Percentiles rank a stretch among this genome's conserved stretches.
Evolutionary conservation across 257 asterid species (phyloP).

Genomic region (Nicotiana otophora): DNA sequence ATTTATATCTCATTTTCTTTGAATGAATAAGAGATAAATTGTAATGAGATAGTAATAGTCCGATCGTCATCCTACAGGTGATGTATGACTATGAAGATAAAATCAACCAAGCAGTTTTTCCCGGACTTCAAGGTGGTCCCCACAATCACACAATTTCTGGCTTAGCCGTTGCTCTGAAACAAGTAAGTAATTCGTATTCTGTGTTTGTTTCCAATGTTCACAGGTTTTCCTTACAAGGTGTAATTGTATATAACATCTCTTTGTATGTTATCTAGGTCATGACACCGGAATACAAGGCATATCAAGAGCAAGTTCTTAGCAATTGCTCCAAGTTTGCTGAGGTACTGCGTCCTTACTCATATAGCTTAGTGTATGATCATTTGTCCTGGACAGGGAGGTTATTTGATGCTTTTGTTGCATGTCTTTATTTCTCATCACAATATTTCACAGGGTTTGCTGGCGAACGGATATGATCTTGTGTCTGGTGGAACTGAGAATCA

Average conservation of each 20-base stretch:
- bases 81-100: slow-evolving; percentile 85
- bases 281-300: slow-evolving; percentile 88
- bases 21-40: neutral
- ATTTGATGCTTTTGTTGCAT: neutral
- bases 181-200: slow-evolving; percentile 62
- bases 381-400: neutral
- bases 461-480: slow-evolving; percentile 69
- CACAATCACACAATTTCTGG: slow-evolving; percentile 97
- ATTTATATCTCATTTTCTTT: neutral
- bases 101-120: slow-evolving; percentile 96
- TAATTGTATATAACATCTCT: slow-evolving; percentile 1
- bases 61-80: slow-evolving; percentile 44
- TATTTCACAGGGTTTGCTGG: slow-evolving; percentile 58
- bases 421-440: neutral
- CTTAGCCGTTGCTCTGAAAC: slow-evolving; percentile 92
- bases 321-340: slow-evolving; percentile 89
- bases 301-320: slow-evolving; percentile 86
- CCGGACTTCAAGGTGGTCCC: slow-evolving; percentile 99
- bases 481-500: slow-evolving; percentile 99
- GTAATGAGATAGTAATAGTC: neutral
- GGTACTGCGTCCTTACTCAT: slow-evolving; percentile 33
- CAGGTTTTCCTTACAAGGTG: neutral
- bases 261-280: slow-evolving; percentile 49
- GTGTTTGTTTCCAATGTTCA: slow-evolving; percentile 8
- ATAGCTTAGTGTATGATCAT: neutral